Conservation (phyloP, 2,329 filamentous ascomycete species). For the Epicoccum nigrum region DNA sequence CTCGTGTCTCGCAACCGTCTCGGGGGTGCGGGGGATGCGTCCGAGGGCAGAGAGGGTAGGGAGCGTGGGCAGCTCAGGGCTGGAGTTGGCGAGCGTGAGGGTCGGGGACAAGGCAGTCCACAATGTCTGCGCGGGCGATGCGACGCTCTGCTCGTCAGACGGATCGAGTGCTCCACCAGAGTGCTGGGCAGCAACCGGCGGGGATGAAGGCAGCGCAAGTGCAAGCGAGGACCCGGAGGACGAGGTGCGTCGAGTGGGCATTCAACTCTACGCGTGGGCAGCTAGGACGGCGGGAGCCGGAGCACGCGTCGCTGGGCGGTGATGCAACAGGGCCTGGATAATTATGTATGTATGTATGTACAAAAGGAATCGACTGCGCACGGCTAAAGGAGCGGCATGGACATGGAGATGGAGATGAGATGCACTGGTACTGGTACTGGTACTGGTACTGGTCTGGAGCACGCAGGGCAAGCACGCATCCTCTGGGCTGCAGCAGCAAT, state of each 20-base stretch:
- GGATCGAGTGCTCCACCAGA: slow-evolving; percentile 32
- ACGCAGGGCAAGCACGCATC: slow-evolving; percentile 41
- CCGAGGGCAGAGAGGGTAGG: slow-evolving; percentile 42
- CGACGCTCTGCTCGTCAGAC: slow-evolving; percentile 34
- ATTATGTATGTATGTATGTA: slow-evolving; percentile 24
- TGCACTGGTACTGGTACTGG: too few relatives aligned
- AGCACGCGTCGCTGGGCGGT: slow-evolving; percentile 23
- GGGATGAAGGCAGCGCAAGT: slow-evolving; percentile 42
- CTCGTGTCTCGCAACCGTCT: slow-evolving; percentile 41
- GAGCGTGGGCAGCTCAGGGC: slow-evolving; percentile 50
- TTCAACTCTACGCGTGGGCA: slow-evolving; percentile 46
- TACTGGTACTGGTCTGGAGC: slow-evolving; percentile 38
- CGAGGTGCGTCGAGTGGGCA: slow-evolving; percentile 49
- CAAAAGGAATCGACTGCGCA: slow-evolving; percentile 39
- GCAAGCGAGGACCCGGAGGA: slow-evolving; percentile 37
- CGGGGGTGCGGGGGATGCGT: slow-evolving; percentile 42
- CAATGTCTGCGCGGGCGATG: slow-evolving; percentile 45
- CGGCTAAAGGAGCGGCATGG: slow-evolving; percentile 49
- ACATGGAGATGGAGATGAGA: too few relatives aligned
- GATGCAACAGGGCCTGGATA: slow-evolving; percentile 31
- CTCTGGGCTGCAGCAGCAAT: slow-evolving; percentile 34
- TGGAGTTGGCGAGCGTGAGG: slow-evolving; percentile 49
- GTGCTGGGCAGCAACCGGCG: slow-evolving; percentile 41
- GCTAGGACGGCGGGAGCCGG: slow-evolving; percentile 16
- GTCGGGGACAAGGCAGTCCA: slow-evolving; percentile 50